Evolutionary conservation across 176 grass and related monocot species (phyloP), one percentile per base, ranked within the genome.

Genomic region (Miscanthus lutarioriparius): DNA sequence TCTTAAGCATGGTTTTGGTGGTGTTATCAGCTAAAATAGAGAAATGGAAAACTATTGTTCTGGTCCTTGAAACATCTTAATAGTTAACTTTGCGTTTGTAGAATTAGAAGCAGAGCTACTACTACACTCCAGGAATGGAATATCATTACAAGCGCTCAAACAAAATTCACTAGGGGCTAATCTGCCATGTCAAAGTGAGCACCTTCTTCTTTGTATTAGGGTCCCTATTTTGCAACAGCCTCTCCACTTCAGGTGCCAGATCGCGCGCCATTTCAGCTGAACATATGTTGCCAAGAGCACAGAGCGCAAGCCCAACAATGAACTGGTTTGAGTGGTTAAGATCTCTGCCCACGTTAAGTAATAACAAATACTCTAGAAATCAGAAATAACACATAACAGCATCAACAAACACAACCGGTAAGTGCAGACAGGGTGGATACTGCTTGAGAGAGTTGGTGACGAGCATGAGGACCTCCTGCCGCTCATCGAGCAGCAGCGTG

Each of bases 371-470:
- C 37, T 74, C 35, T 75, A 70, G 9, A 44, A 80, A 59, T 63
- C 58, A 76, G 17, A 79, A 51, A 80, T 7, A 36, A 53, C 3
- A 40, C 32, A 69, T 2, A 74, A 23, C 19, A 88, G 59, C 40
- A 23, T 74, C 17, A 27, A 15, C 65, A 37, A 86, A 72, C 37
- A 80, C n/a, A 76, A 25, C 67, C 20, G 13, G 51, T 74, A 83
- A 74, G 49, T 35, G 28, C 85, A 56, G 40, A 64, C 40, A 17
- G 25, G 76, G 65, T 47, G 93, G 91, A 96, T 99, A 99, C 97
- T 99, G 97, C 86, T 99, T 99, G 86, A 99, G 91, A 44, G 97
- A 99, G 85, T 99, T 99, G 75, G 97, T 99, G 86, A 99, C 97
- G 73, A 99, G 91, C 97, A 99, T 99, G 80, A 99, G 93, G 84